Evolutionary conservation across 805 yeast species (phyloP).

Genomic region (Isabelozyma pseudorhagii): DNA sequence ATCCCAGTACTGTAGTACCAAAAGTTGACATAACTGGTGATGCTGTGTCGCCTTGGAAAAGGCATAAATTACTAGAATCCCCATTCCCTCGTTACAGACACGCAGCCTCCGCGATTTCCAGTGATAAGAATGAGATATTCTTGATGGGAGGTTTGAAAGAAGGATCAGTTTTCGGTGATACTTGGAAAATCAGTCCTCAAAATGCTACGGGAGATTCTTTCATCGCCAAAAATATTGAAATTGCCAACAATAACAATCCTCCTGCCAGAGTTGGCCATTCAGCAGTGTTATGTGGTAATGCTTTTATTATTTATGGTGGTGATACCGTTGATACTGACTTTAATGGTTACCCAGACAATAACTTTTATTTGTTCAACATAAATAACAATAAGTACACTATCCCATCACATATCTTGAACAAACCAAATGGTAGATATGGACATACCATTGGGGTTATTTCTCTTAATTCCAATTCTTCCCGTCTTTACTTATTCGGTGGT

Average conservation of each 20-base stretch:
- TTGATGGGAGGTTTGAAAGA: slow-evolving; percentile 96
- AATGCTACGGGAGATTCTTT: slow-evolving; percentile 17
- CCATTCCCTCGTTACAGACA: slow-evolving; percentile 97
- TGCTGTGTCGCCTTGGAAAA: slow-evolving; percentile 58
- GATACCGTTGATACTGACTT: slow-evolving; percentile 83
- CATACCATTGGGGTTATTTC: slow-evolving; percentile 82
- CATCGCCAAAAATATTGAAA: slow-evolving; percentile 31
- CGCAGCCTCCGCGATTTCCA: slow-evolving; percentile 64
- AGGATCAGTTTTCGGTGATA: slow-evolving; percentile 88
- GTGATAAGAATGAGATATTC: slow-evolving; percentile 77
- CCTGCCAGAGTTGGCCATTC: slow-evolving; percentile 98
- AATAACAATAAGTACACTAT: slow-evolving; percentile 43
- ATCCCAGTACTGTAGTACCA: slow-evolving; percentile 2
- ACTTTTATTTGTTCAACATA: slow-evolving; percentile 76
- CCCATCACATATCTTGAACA: slow-evolving; percentile 43
- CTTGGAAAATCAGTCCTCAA: slow-evolving; percentile 78
- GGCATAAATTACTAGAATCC: slow-evolving; percentile 60
- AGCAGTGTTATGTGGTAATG: slow-evolving; percentile 87
- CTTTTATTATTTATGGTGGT: slow-evolving; percentile 94
- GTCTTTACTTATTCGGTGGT: slow-evolving; percentile 89
- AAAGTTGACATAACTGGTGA: background rate
- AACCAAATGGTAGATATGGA: slow-evolving; percentile 93
- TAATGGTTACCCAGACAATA: slow-evolving; percentile 80
- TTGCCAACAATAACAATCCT: slow-evolving; percentile 74
- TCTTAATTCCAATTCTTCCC: slow-evolving; percentile 39